These are phyloP conservation scores for Schwanniomyces occidentalis DNA, from an alignment of 805 yeast genomes.

Conservation along the genomic window DNA sequence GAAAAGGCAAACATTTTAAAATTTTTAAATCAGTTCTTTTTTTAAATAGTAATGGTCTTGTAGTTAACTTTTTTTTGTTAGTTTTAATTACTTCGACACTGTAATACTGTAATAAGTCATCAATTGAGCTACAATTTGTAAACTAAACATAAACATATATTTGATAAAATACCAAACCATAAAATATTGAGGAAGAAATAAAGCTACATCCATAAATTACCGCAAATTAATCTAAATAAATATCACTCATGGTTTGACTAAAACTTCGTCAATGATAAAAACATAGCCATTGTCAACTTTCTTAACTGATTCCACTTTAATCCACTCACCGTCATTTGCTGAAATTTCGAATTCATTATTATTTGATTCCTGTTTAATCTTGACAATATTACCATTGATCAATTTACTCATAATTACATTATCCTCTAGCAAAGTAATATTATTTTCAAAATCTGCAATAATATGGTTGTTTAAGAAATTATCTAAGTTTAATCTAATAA, in stretches of 20 bases:
- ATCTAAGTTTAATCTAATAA: slow-evolving; percentile 51
- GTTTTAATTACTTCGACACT: background rate
- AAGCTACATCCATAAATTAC: background rate
- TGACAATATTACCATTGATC: slow-evolving; percentile 21
- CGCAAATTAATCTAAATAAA: background rate
- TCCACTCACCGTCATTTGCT: slow-evolving; percentile 14
- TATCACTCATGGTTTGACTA: slow-evolving; percentile 17
- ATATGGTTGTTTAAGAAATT: slow-evolving; percentile 66
- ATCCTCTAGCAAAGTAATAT: slow-evolving; percentile 14
- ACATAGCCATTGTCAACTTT: slow-evolving; percentile 42
- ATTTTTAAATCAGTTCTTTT: too few relatives aligned
- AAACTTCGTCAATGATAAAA: slow-evolving; percentile 36
- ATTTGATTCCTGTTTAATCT: slow-evolving; percentile 18
- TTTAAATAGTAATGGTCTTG: background rate
- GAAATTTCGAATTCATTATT: slow-evolving; percentile 18
- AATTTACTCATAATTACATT: slow-evolving; percentile 16
- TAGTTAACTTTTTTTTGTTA: background rate
- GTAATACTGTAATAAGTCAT: too few relatives aligned
- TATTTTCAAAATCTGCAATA: slow-evolving; percentile 30
- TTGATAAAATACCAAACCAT: too few relatives aligned
- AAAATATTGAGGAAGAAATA: background rate
- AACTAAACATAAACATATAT: background rate
- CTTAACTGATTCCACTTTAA: slow-evolving; percentile 24
- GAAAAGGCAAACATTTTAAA: too few relatives aligned
- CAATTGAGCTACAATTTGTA: too few relatives aligned